Evolutionary conservation across 2,329 filamentous ascomycete genomes (phyloP).

Genomic region (Zymoseptoria ardabiliae): DNA sequence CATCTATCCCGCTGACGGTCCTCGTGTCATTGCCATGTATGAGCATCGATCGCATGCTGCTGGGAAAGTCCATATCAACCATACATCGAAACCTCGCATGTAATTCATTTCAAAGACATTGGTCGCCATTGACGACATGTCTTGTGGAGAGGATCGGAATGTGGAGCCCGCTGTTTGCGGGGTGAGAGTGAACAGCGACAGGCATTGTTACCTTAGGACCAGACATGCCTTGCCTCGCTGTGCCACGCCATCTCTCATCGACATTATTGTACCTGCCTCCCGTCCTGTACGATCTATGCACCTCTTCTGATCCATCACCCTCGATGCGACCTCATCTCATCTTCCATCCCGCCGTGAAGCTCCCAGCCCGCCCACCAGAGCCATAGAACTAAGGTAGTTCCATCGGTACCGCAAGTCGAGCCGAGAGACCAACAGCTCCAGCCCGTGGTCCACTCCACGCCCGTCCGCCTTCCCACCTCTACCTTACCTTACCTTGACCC

Average conservation of each 20-base stretch:
- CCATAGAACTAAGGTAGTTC: too few relatives aligned
- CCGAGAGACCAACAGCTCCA: neutral
- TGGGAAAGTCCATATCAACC: neutral
- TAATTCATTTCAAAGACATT: neutral
- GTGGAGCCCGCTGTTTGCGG: neutral
- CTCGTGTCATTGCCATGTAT: neutral
- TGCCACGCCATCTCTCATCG: neutral
- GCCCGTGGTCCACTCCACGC: neutral
- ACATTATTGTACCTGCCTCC: neutral
- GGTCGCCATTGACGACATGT: neutral
- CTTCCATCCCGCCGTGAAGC: neutral
- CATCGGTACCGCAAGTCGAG: neutral
- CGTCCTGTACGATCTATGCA: neutral
- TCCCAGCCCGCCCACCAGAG: too few relatives aligned
- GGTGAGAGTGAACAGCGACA: neutral
- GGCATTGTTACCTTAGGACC: neutral
- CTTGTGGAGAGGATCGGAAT: neutral
- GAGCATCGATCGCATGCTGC: neutral
- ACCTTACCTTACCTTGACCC: neutral
- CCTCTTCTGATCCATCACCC: too few relatives aligned
- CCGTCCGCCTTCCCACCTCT: neutral
- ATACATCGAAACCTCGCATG: neutral
- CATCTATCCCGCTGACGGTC: too few relatives aligned
- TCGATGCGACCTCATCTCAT: neutral
- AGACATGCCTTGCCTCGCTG: neutral